A percentile compares a stretch with the other conserved stretches of the same genome.
These are phyloP conservation scores for Tolypocladium capitatum DNA, from an alignment of 2,329 filamentous ascomycete genomes.

Conservation along the genomic window DNA sequence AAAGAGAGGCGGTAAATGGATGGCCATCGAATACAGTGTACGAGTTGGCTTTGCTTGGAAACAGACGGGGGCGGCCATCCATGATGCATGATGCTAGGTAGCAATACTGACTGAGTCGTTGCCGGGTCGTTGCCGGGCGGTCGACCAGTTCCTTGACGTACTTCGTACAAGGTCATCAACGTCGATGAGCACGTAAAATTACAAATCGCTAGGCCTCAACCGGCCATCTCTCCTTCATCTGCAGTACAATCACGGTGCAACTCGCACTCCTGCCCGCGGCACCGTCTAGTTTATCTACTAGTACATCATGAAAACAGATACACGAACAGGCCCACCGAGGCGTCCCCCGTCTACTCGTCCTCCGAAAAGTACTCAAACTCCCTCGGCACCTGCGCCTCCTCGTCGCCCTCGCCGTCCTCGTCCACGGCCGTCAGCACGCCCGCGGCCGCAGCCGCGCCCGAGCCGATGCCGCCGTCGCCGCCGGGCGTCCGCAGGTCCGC, in stretches of 20 bases:
- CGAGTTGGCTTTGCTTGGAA: background rate
- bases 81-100: background rate
- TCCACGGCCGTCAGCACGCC: slow-evolving; percentile 78
- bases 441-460: slow-evolving; percentile 57
- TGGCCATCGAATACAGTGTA: background rate
- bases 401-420: slow-evolving; percentile 63
- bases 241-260: background rate
- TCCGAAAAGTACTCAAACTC: slow-evolving; percentile 70
- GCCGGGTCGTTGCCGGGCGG: too few relatives aligned
- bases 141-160: too few relatives aligned
- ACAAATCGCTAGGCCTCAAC: background rate
- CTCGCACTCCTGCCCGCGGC: background rate
- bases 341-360: slow-evolving; percentile 13
- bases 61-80: background rate
- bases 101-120: background rate
- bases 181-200: background rate
- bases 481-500: slow-evolving; percentile 15
- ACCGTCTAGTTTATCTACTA: background rate
- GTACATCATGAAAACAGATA: background rate
- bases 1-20: background rate
- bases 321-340: background rate
- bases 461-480: slow-evolving; percentile 23
- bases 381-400: slow-evolving; percentile 55
- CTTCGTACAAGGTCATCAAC: too few relatives aligned
- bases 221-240: background rate